Percentiles rank a stretch among this genome's conserved stretches.
These are phyloP conservation scores for Annona squamosa DNA, from an alignment of 164 flowering plant genomes.

Conservation along the genomic window DNA sequence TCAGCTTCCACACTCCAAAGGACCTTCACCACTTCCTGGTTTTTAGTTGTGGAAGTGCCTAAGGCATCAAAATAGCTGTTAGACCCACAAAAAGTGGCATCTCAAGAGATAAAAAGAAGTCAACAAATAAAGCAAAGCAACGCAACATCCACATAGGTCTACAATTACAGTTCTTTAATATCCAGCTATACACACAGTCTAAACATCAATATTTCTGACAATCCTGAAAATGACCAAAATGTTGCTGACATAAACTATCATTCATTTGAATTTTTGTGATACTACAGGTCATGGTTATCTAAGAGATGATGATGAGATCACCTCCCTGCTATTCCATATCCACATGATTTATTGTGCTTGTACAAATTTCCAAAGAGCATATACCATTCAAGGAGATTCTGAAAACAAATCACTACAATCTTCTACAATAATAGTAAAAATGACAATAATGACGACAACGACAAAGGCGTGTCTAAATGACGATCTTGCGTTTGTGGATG, in stretches of 20 bases:
- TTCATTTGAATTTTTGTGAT: too few relatives aligned
- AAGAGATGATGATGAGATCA: too few relatives aligned
- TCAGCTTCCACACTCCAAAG: conserved; percentile 60
- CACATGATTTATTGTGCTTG: too few relatives aligned
- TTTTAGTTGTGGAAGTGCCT: conserved; percentile 21
- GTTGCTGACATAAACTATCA: too few relatives aligned
- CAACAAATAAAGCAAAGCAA: not conserved
- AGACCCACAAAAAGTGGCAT: not conserved
- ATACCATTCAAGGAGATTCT: too few relatives aligned
- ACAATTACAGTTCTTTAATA: not conserved
- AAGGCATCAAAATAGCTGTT: conserved; percentile 11
- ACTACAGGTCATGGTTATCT: too few relatives aligned
- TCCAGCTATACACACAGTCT: not conserved
- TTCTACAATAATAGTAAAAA: too few relatives aligned
- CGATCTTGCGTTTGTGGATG: not conserved
- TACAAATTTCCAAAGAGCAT: too few relatives aligned
- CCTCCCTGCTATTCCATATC: too few relatives aligned
- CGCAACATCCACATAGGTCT: not conserved
- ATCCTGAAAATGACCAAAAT: not conserved
- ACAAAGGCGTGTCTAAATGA: too few relatives aligned
- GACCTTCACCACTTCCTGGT: conserved; percentile 31
- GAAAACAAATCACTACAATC: too few relatives aligned
- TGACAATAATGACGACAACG: too few relatives aligned
- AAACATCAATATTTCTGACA: not conserved
- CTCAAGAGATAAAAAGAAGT: not conserved